Conservation (phyloP, 805 yeast species). For the Sugiyamaella qingdaonensis region DNA sequence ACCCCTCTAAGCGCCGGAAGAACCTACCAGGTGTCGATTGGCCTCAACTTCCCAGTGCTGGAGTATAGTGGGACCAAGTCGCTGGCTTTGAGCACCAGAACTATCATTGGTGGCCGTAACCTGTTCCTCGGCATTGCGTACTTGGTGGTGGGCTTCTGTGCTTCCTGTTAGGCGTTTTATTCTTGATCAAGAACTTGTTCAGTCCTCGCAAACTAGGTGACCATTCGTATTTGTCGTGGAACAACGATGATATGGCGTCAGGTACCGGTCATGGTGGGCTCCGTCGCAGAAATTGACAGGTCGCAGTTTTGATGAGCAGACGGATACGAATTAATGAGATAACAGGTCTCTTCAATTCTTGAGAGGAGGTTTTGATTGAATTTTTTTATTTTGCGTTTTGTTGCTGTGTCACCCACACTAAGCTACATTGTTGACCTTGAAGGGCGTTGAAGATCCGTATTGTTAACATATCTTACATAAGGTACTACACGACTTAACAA, state of each 20-base stretch:
- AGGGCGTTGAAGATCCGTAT: too few relatives aligned
- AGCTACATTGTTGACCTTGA: too few relatives aligned
- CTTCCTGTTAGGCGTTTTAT: constrained; percentile 66
- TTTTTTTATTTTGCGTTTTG: too few relatives aligned
- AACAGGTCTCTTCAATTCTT: too few relatives aligned
- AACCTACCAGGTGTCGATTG: constrained; percentile 63
- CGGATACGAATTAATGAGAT: too few relatives aligned
- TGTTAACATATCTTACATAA: too few relatives aligned
- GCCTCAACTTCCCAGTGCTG: constrained; percentile 74
- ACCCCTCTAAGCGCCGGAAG: constrained; percentile 57
- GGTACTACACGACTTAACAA: too few relatives aligned
- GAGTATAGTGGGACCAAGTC: constrained; percentile 87
- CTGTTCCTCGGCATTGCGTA: constrained; percentile 80
- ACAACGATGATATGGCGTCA: constrained; percentile 26
- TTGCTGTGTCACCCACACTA: too few relatives aligned
- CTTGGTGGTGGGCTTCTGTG: constrained; percentile 68
- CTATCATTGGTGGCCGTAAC: constrained; percentile 85
- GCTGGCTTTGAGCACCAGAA: constrained; percentile 72
- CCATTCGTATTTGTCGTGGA: constrained; percentile 60
- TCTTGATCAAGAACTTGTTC: constrained; percentile 74
- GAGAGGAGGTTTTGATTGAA: too few relatives aligned
- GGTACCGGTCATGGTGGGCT: constrained; percentile 7
- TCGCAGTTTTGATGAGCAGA: too few relatives aligned
- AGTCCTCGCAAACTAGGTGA: constrained; percentile 82
- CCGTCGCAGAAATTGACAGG: not conserved